Evolutionary conservation across 2,329 filamentous ascomycete species (phyloP).

Genomic region (Keithomyces neogunnii): DNA sequence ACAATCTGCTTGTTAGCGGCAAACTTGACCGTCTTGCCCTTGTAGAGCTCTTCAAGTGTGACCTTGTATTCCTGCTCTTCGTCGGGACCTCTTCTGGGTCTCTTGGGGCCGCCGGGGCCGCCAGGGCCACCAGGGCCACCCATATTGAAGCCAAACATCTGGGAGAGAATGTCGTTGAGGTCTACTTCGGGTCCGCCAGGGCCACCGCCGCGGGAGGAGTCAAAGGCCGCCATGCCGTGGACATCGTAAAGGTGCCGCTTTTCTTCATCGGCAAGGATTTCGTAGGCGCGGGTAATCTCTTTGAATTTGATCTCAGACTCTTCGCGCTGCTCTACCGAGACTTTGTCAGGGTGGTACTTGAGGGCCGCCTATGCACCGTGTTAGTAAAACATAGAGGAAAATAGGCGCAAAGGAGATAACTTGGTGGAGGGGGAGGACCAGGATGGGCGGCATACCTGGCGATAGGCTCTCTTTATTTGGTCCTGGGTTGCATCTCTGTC

Average conservation of each 20-base stretch:
- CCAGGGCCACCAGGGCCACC: slow-evolving; percentile 46
- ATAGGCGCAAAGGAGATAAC: too few relatives aligned
- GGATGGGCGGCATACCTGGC: slow-evolving; percentile 54
- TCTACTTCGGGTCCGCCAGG: slow-evolving; percentile 65
- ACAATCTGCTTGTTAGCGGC: slow-evolving; percentile 90
- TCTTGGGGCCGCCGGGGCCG: slow-evolving; percentile 44
- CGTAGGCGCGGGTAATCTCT: slow-evolving; percentile 85
- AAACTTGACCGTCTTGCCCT: slow-evolving; percentile 97
- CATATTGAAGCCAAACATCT: slow-evolving; percentile 81
- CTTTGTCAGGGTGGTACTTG: slow-evolving; percentile 91
- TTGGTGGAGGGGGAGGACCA: too few relatives aligned
- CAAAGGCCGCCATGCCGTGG: slow-evolving; percentile 94
- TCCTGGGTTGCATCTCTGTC: slow-evolving; percentile 61
- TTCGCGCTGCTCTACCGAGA: slow-evolving; percentile 73
- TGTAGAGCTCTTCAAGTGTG: slow-evolving; percentile 89
- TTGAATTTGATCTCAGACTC: slow-evolving; percentile 92
- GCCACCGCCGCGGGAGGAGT: slow-evolving; percentile 61
- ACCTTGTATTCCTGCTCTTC: slow-evolving; percentile 91
- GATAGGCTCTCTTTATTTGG: slow-evolving; percentile 92
- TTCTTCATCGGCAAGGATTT: slow-evolving; percentile 93
- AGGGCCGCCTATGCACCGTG: slow-evolving; percentile 59
- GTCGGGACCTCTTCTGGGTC: slow-evolving; percentile 64
- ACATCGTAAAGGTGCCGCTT: slow-evolving; percentile 88
- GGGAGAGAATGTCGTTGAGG: slow-evolving; percentile 83
- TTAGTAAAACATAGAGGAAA: slow-evolving; percentile 5